These are phyloP conservation scores for Clarireedia homoeocarpa DNA, from an alignment of 2,329 filamentous ascomycete genomes.

Conservation along the genomic window DNA sequence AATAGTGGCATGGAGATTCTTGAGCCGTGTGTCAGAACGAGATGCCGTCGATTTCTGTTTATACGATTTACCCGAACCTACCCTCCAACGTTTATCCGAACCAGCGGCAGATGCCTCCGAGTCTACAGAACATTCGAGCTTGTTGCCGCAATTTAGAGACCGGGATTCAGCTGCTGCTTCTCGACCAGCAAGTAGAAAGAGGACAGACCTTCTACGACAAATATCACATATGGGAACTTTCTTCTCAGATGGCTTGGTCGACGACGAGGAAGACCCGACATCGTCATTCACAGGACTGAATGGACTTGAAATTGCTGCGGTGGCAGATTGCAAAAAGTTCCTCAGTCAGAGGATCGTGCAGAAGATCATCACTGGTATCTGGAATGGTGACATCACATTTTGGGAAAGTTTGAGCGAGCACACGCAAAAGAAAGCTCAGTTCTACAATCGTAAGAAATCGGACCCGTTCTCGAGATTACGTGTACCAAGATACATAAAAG, in stretches of 20 bases:
- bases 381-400: slow-evolving; percentile 80
- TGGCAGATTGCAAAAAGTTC: slow-evolving; percentile 77
- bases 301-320: slow-evolving; percentile 77
- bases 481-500: slow-evolving; percentile 78
- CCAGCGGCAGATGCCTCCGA: background rate
- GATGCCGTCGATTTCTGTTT: slow-evolving; percentile 70
- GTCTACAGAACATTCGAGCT: slow-evolving; percentile 20
- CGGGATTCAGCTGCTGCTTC: slow-evolving; percentile 8
- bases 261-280: slow-evolving; percentile 54
- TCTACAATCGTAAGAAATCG: slow-evolving; percentile 60
- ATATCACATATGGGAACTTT: slow-evolving; percentile 41
- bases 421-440: slow-evolving; percentile 66
- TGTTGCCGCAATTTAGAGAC: slow-evolving; percentile 25
- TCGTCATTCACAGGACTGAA: slow-evolving; percentile 72
- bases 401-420: slow-evolving; percentile 72
- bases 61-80: slow-evolving; percentile 53
- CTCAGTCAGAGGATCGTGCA: slow-evolving; percentile 74
- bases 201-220: slow-evolving; percentile 35
- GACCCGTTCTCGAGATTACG: slow-evolving; percentile 70
- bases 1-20: slow-evolving; percentile 72
- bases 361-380: slow-evolving; percentile 75
- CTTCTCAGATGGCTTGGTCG: slow-evolving; percentile 34
- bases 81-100: slow-evolving; percentile 1
- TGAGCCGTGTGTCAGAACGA: slow-evolving; percentile 61
- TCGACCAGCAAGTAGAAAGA: slow-evolving; percentile 18